phyloP scores from a whole-genome alignment of 2,329 filamentous ascomycete genomes.

The Colletotrichum sp. region DNA sequence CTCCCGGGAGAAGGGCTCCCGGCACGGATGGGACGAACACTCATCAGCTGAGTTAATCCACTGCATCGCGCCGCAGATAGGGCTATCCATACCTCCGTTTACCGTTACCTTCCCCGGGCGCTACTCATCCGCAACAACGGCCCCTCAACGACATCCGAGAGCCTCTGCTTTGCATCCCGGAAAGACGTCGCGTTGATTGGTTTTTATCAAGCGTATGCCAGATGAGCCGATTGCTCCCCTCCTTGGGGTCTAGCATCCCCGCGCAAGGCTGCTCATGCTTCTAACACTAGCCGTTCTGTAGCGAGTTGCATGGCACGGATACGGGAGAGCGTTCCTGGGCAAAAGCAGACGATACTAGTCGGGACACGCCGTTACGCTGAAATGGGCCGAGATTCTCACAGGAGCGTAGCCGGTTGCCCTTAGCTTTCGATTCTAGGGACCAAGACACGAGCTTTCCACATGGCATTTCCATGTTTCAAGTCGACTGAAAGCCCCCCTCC shows the following conservation, averaged over 20 bases:
- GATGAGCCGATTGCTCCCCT: not conserved
- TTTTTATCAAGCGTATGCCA: not conserved
- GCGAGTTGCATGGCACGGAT: not conserved
- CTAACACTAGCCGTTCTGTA: not conserved
- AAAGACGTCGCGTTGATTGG: not conserved
- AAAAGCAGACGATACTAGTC: not conserved
- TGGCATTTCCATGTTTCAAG: not conserved
- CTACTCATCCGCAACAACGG: not conserved
- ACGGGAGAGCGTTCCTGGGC: not conserved
- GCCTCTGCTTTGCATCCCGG: not conserved
- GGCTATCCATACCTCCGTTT: slow-evolving; percentile 7
- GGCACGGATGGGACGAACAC: slow-evolving; percentile 15
- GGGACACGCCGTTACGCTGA: not conserved
- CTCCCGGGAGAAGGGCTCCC: slow-evolving; percentile 4
- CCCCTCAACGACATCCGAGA: not conserved
- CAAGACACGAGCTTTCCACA: not conserved
- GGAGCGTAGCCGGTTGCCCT: not conserved
- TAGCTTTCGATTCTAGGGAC: not conserved
- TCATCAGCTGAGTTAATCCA: not conserved
- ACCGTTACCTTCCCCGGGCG: not conserved
- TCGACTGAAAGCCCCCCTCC: not conserved
- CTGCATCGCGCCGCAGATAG: not conserved
- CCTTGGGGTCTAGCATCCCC: not conserved
- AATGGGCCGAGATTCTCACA: not conserved
- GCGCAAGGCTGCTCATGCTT: not conserved